Evolutionary conservation across 1,284 basidiomycete genomes (phyloP), one percentile per base, ranked within the genome.

Genomic region (Sporisorium exsertum): DNA sequence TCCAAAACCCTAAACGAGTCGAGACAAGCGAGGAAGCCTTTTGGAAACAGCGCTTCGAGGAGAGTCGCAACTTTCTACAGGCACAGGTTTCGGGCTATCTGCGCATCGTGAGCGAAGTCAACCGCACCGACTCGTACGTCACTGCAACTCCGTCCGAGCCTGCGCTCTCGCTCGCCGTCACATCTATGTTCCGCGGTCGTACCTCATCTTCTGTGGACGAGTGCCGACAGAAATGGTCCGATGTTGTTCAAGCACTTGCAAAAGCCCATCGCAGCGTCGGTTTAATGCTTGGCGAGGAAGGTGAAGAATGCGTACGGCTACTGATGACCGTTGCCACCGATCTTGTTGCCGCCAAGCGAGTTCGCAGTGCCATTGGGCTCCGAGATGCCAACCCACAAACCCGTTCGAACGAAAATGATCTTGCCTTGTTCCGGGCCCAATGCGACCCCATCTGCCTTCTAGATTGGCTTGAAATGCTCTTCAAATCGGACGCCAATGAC

Each of bases 251-350:
- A 10, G 40, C 16, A 5, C 47, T 60, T 22, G 58, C 58, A 6
- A 1, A 33, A 24, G 49, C 58, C 1, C 58, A 52, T 27, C 49
- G 50, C 37, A 60, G 49, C 58, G 49, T 52, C 26, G 51, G 58
- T n/a, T n/a, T 61, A 8, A 54, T 61, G 58, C 58, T 56, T 10
- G 54, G 54, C n/a, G 42, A 55, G 16, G 53, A 55, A 40, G 53
- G 53, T 26, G 74, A 77, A 32, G 76, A 78, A 58, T 78, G 75
- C 46, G 64, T 78, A 2, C 72, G 69, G 24, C 51, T 60, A 20
- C 42, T 78, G 26, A 37, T 63, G 47, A 52, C 32, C 35, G 27
- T 69, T 24, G 59, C 65, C 24, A n/a, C 42, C 18, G 42, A 43
- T 43, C 18, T 43, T 4, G 42, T 43, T 20, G 42, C 42, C 16